Conservation (phyloP, 495 filamentous ascomycete species). For the Penicillium diatomitis region DNA sequence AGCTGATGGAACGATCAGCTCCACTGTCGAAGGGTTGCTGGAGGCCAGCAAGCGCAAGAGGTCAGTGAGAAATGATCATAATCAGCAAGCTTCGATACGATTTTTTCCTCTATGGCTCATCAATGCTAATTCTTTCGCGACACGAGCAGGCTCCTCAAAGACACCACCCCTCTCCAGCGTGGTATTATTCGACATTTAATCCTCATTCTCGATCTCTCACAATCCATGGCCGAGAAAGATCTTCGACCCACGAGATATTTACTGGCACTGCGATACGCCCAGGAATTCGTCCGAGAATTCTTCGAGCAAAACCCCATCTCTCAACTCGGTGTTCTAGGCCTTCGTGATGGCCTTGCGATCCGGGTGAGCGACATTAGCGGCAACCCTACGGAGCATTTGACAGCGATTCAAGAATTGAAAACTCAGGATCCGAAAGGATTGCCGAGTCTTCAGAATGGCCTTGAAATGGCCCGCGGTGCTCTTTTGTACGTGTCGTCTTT, state of each 20-base stretch:
- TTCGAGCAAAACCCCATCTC: constrained; percentile 99
- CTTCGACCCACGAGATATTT: constrained; percentile 79
- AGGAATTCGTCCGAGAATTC: constrained; percentile 84
- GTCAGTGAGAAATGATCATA: constrained; percentile 25
- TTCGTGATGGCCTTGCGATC: constrained; percentile 82
- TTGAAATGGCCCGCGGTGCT: constrained; percentile 86
- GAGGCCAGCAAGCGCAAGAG: constrained; percentile 69
- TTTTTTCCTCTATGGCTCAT: neutral
- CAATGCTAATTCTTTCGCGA: constrained; percentile 6
- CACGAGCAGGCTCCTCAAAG: constrained; percentile 58
- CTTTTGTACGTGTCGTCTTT: constrained; percentile 51
- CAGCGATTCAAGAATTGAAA: constrained; percentile 60
- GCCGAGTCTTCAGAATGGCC: constrained; percentile 86
- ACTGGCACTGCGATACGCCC: constrained; percentile 71
- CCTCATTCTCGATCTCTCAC: constrained; percentile 84
- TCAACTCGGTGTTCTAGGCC: constrained; percentile 81
- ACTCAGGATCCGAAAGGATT: constrained; percentile 76
- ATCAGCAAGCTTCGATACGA: neutral
- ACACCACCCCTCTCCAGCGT: constrained; percentile 89
- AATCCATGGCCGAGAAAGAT: constrained; percentile 93
- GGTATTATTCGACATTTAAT: constrained; percentile 94
- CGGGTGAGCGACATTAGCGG: constrained; percentile 83
- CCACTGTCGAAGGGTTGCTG: constrained; percentile 56
- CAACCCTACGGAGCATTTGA: constrained; percentile 82
- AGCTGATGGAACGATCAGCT: constrained; percentile 64